Percentiles rank a stretch among this genome's conserved stretches.
phyloP scores from a whole-genome alignment of 1,284 basidiomycete species.

The Rhodotorula sp. region DNA sequence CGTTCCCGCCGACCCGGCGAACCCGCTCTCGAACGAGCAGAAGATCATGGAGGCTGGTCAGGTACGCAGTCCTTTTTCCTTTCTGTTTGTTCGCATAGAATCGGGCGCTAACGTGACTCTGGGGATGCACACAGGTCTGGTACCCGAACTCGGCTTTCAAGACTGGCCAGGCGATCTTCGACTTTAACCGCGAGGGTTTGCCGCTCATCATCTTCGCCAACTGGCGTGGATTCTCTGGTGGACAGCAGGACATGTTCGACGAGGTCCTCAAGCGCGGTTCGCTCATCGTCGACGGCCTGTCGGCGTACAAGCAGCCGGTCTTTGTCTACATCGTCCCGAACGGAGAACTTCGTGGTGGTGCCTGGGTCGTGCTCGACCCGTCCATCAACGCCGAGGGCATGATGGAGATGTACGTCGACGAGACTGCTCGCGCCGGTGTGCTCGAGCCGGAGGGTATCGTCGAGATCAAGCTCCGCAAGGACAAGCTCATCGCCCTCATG shows the following conservation, averaged over 20 bases:
- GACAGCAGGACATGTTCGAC: constrained; percentile 89
- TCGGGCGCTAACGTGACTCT: neutral
- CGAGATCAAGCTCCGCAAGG: constrained; percentile 68
- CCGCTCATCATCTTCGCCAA: constrained; percentile 99
- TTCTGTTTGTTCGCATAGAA: neutral
- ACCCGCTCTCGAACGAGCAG: constrained; percentile 95
- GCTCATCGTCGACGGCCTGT: constrained; percentile 92
- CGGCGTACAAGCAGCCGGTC: constrained; percentile 96
- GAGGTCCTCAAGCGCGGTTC: constrained; percentile 51
- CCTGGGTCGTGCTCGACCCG: constrained; percentile 98
- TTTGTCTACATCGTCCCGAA: constrained; percentile 99
- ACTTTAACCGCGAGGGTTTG: constrained; percentile 95
- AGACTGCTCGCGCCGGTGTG: constrained; percentile 93
- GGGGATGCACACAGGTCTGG: constrained; percentile 62
- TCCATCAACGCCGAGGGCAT: constrained; percentile 89
- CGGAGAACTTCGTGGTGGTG: constrained; percentile 97
- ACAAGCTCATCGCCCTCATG: constrained; percentile 88
- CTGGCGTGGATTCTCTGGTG: constrained; percentile 99
- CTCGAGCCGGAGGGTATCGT: constrained; percentile 97
- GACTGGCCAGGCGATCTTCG: constrained; percentile 98
- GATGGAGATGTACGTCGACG: constrained; percentile 98
- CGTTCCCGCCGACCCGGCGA: constrained; percentile 98
- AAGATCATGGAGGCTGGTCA: constrained; percentile 99
- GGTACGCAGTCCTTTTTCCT: constrained; percentile 30
- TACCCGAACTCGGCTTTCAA: constrained; percentile 99